These are phyloP conservation scores for Trichoderma sp. DNA, from an alignment of 2,329 filamentous ascomycete genomes.

Conservation along the genomic window DNA sequence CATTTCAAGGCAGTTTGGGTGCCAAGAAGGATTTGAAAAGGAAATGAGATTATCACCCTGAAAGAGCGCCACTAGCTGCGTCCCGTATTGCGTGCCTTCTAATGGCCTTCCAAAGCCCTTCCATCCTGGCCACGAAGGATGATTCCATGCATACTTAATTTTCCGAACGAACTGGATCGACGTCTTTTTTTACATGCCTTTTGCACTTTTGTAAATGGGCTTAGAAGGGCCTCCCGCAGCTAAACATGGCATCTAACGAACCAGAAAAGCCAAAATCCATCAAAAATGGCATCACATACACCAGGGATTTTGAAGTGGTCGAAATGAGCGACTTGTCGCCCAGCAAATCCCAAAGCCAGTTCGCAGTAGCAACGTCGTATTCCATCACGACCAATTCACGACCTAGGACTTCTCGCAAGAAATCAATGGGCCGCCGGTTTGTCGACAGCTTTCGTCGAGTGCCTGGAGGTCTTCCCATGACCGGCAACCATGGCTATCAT, in stretches of 20 bases:
- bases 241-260: not conserved
- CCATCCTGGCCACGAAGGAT: not conserved
- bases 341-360: not conserved
- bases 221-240: not conserved
- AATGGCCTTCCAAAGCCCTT: not conserved
- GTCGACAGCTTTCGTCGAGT: constrained; percentile 4
- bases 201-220: not conserved
- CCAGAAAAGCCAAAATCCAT: constrained; percentile 6
- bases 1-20: not conserved
- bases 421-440: not conserved
- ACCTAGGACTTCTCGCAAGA: not conserved
- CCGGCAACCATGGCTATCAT: not conserved
- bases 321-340: constrained; percentile 1
- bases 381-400: not conserved
- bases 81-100: not conserved
- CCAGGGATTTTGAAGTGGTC: not conserved
- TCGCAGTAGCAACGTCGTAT: not conserved
- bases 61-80: not conserved
- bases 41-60: not conserved
- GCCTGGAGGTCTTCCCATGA: constrained; percentile 3
- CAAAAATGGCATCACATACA: constrained; percentile 11
- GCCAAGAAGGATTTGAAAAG: not conserved
- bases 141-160: not conserved
- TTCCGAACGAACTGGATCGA: not conserved
- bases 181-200: not conserved